Evolutionary conservation across 495 filamentous ascomycete species (phyloP).

Genomic region (Hyaloscypha variabilis): DNA sequence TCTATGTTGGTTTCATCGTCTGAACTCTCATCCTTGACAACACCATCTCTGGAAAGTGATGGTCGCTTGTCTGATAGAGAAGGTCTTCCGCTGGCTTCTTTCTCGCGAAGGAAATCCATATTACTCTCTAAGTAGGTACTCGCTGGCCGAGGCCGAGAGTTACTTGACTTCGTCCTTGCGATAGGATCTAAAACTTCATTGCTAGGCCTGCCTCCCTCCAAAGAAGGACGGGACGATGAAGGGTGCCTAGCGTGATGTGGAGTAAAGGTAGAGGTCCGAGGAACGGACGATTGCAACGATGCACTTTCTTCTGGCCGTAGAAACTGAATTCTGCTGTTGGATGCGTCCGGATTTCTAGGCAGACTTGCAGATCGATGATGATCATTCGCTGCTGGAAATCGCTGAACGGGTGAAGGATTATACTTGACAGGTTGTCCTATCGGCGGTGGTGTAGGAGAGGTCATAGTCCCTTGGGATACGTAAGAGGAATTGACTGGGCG

Average conservation of each 20-base stretch:
- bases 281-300: slow-evolving; percentile 10
- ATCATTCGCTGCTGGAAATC: slow-evolving; percentile 59
- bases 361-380: slow-evolving; percentile 60
- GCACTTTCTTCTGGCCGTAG: slow-evolving; percentile 23
- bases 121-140: slow-evolving; percentile 83
- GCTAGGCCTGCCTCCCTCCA: slow-evolving; percentile 72
- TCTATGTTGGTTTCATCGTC: slow-evolving; percentile 71
- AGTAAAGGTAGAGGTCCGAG: slow-evolving; percentile 19
- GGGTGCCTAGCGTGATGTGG: slow-evolving; percentile 44
- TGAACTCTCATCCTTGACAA: slow-evolving; percentile 37
- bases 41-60: slow-evolving; percentile 21
- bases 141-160: slow-evolving; percentile 63
- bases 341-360: slow-evolving; percentile 39
- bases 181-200: slow-evolving; percentile 61
- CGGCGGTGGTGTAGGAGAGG: slow-evolving; percentile 66
- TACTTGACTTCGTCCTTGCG: slow-evolving; percentile 58
- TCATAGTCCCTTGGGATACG: slow-evolving; percentile 96
- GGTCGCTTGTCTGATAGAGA: slow-evolving; percentile 24
- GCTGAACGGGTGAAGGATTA: slow-evolving; percentile 56
- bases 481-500: slow-evolving; percentile 52
- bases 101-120: slow-evolving; percentile 46
- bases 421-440: slow-evolving; percentile 35
- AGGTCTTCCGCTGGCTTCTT: slow-evolving; percentile 25
- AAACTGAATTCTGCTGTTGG: slow-evolving; percentile 37
- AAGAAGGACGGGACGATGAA: slow-evolving; percentile 73